phyloP scores from a whole-genome alignment of 129 eudicot genomes.

The Arctium lappa region DNA sequence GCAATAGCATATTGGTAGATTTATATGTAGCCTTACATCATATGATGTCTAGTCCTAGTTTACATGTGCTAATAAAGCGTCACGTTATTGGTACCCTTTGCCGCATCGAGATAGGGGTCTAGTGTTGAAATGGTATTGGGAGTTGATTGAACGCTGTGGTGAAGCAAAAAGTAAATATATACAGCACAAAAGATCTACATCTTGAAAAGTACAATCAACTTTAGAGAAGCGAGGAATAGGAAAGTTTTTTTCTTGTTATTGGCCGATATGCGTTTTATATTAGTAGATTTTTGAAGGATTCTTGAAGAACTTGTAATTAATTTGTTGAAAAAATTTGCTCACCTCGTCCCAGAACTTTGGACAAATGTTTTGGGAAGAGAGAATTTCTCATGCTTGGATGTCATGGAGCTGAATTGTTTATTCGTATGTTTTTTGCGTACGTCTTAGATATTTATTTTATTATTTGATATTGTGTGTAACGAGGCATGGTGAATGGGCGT shows the following conservation, averaged over 20 bases:
- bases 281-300: background rate
- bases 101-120: background rate
- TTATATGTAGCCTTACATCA: background rate
- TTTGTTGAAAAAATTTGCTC: background rate
- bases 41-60: background rate
- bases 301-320: background rate
- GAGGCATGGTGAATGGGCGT: background rate
- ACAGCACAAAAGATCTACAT: background rate
- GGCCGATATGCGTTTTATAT: background rate
- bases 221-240: background rate
- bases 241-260: background rate
- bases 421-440: background rate
- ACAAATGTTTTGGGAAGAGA: background rate
- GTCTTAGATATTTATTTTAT: background rate
- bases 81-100: background rate
- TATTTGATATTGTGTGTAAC: background rate
- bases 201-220: background rate
- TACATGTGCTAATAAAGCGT: background rate
- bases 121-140: background rate
- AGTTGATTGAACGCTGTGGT: too few relatives aligned
- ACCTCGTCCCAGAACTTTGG: background rate
- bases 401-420: background rate
- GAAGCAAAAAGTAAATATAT: too few relatives aligned
- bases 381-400: background rate
- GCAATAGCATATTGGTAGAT: background rate